These are phyloP conservation scores for Linum lewisii DNA, from an alignment of 345 rosid genomes.

Conservation along the genomic window DNA sequence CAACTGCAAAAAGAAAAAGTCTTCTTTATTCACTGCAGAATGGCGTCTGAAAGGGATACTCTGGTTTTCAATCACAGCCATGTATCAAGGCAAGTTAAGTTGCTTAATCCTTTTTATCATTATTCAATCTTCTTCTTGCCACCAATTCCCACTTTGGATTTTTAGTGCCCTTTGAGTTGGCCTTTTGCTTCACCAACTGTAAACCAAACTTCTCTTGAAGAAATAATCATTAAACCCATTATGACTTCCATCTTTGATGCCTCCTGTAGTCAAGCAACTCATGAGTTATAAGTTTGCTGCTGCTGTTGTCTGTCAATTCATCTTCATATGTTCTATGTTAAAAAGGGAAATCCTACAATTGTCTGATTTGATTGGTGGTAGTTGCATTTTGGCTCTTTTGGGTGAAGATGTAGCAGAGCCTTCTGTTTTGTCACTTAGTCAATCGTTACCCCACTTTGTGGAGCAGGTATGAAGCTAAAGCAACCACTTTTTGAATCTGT, in stretches of 20 bases:
- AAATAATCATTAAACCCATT: neutral
- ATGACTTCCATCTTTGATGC: neutral
- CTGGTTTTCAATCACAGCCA: neutral
- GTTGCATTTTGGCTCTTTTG: constrained; percentile 28
- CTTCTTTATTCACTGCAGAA: neutral
- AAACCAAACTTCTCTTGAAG: constrained; percentile 7
- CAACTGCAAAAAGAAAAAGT: neutral
- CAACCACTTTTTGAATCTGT: constrained; percentile 16
- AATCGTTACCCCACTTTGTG: neutral
- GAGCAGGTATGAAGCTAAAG: neutral
- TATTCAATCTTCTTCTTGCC: neutral
- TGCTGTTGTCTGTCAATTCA: constrained; percentile 1
- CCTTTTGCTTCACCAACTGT: neutral
- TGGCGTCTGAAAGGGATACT: neutral
- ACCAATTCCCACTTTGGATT: neutral
- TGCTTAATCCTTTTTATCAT: neutral
- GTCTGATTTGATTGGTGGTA: constrained; percentile 29
- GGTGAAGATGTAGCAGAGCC: neutral
- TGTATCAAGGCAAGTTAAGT: neutral
- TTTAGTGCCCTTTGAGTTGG: constrained; percentile 5
- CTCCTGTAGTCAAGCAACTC: constrained; percentile 14
- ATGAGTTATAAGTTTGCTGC: constrained; percentile 9
- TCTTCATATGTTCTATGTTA: constrained; percentile 10
- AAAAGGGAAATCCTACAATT: neutral
- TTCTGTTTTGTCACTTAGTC: neutral